phyloP scores from a whole-genome alignment of 1,284 basidiomycete species.

The Trichosporon inkin region DNA sequence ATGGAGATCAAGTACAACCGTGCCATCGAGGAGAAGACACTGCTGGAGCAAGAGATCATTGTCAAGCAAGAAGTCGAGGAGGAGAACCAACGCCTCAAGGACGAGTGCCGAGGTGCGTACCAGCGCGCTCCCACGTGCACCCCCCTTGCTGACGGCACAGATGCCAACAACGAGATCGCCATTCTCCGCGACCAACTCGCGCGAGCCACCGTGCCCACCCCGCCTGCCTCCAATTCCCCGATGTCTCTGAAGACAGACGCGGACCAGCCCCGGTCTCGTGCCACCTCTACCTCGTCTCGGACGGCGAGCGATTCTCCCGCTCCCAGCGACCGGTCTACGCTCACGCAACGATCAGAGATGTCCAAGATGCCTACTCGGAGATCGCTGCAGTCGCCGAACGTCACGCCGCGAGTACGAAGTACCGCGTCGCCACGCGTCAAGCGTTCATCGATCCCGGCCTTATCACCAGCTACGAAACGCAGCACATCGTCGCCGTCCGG shows the following conservation, averaged over 20 bases:
- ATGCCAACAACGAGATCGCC: slow-evolving; percentile 72
- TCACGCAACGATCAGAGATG: slow-evolving; percentile 5
- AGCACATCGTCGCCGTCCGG: slow-evolving; percentile 26
- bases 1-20: slow-evolving; percentile 85
- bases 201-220: slow-evolving; percentile 32
- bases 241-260: slow-evolving; percentile 39
- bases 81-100: slow-evolving; percentile 84
- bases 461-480: slow-evolving; percentile 11
- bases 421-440: slow-evolving; percentile 8
- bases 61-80: slow-evolving; percentile 87
- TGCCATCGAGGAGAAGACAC: slow-evolving; percentile 90
- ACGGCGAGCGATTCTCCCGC: slow-evolving; percentile 18
- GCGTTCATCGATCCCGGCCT: slow-evolving; percentile 6
- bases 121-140: background rate
- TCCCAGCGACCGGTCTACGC: slow-evolving; percentile 7
- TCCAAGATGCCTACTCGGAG: slow-evolving; percentile 6
- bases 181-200: slow-evolving; percentile 68
- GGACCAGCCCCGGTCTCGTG: background rate
- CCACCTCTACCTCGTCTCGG: slow-evolving; percentile 12
- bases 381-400: slow-evolving; percentile 9
- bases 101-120: slow-evolving; percentile 79
- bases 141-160: slow-evolving; percentile 24
- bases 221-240: slow-evolving; percentile 35
- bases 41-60: slow-evolving; percentile 93
- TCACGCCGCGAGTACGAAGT: slow-evolving; percentile 9